Percentiles rank a stretch among this genome's conserved stretches.
Evolutionary conservation across 2,329 filamentous ascomycete genomes (phyloP).

Genomic region (Aspergillus hiratsukae): DNA sequence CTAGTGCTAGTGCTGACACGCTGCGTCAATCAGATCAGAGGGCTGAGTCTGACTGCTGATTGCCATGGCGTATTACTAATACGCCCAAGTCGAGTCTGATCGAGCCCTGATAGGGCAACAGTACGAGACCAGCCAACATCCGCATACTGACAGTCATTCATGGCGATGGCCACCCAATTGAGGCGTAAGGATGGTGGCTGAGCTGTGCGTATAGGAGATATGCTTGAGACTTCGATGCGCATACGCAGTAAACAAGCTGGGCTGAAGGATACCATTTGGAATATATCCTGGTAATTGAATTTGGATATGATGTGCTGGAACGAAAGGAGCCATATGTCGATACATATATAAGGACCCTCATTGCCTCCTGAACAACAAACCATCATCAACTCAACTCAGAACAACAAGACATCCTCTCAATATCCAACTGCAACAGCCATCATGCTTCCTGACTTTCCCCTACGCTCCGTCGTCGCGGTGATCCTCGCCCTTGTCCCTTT

Average conservation of each 20-base stretch:
- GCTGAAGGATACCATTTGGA: constrained; percentile 5
- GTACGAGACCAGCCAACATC: too few species aligned
- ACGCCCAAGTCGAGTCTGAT: constrained; percentile 3
- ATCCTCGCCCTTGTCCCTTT: constrained; percentile 7
- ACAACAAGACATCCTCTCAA: neutral
- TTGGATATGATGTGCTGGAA: neutral
- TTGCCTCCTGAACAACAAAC: neutral
- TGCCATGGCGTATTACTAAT: constrained; percentile 18
- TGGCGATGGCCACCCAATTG: neutral
- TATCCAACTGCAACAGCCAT: neutral
- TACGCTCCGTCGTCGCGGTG: constrained; percentile 4
- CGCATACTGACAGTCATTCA: neutral
- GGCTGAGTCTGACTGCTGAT: neutral
- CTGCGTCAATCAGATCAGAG: neutral
- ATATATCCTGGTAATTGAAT: neutral
- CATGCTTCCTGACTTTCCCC: constrained; percentile 5
- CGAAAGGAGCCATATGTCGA: neutral
- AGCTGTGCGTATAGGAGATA: constrained; percentile 9
- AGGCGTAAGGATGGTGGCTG: constrained; percentile 6
- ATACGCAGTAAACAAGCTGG: neutral
- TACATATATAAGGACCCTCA: constrained; percentile 3
- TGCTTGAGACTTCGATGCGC: neutral
- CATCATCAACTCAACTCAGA: neutral
- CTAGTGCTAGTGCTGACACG: neutral
- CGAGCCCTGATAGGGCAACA: neutral